Evolutionary conservation across 179 eudicot species (phyloP).

Genomic region (Beta corolliflora): DNA sequence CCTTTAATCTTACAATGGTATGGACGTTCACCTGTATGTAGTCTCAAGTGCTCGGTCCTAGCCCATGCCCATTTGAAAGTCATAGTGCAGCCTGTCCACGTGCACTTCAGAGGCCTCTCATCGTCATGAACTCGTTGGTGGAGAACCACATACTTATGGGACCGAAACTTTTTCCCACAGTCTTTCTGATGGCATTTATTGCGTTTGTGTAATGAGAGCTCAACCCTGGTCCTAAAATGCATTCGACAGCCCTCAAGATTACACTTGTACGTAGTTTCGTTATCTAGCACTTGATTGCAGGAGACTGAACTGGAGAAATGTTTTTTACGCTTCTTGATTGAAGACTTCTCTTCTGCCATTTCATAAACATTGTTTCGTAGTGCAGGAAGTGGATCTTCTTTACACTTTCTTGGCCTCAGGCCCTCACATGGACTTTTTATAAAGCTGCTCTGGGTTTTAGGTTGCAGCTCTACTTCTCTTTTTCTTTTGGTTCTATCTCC

Average conservation of each 20-base stretch:
- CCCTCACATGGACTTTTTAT: slow-evolving; percentile 90
- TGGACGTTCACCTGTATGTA: slow-evolving; percentile 84
- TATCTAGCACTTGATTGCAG: slow-evolving; percentile 19
- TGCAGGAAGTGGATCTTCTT: slow-evolving; percentile 6
- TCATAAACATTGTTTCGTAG: background rate
- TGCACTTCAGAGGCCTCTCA: slow-evolving; percentile 70
- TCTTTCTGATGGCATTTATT: slow-evolving; percentile 63
- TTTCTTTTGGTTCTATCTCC: slow-evolving; percentile 36
- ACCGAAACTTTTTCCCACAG: slow-evolving; percentile 65
- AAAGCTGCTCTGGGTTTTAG: slow-evolving; percentile 37
- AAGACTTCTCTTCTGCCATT: slow-evolving; percentile 18
- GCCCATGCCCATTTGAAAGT: slow-evolving; percentile 90
- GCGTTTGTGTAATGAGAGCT: slow-evolving; percentile 50
- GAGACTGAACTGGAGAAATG: slow-evolving; percentile 28
- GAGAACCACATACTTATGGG: slow-evolving; percentile 58
- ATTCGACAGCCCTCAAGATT: slow-evolving; percentile 53
- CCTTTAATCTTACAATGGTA: slow-evolving; percentile 69
- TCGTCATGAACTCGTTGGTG: slow-evolving; percentile 73
- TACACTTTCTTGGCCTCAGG: slow-evolving; percentile 61
- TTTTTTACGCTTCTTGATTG: slow-evolving; percentile 31
- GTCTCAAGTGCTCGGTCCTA: slow-evolving; percentile 71
- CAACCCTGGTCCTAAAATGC: slow-evolving; percentile 56
- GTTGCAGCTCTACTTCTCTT: slow-evolving; percentile 37
- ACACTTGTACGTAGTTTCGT: slow-evolving; percentile 43
- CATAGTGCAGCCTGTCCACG: slow-evolving; percentile 75